Evolutionary conservation across 1,284 basidiomycete species (phyloP).

Genomic region (Boletus sp.): DNA sequence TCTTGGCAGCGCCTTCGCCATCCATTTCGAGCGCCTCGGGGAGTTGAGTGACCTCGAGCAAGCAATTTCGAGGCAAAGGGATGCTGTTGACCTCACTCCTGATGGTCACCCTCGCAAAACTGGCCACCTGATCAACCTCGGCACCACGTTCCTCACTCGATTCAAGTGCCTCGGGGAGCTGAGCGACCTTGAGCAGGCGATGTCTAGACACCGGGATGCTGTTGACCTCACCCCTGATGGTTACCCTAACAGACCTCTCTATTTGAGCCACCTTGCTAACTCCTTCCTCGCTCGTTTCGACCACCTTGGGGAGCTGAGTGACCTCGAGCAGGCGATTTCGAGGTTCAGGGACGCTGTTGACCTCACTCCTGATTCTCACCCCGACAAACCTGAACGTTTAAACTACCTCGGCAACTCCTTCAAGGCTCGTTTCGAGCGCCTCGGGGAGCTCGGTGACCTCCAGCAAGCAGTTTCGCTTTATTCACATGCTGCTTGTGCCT

Average conservation of each 20-base stretch:
- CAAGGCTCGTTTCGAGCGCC: not conserved
- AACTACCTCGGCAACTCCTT: not conserved
- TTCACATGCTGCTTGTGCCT: not conserved
- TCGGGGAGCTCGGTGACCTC: not conserved
- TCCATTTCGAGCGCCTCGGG: not conserved
- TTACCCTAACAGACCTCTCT: not conserved
- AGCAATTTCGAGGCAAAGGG: no score
- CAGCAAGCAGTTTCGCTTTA: not conserved
- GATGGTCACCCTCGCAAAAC: not conserved
- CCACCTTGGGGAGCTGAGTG: not conserved
- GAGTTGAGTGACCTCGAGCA: not conserved
- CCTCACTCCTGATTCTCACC: not conserved
- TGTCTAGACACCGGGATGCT: no score
- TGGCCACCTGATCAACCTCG: no score
- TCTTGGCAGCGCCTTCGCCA: not conserved
- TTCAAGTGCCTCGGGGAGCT: no score
- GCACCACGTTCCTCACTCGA: no score
- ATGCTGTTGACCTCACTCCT: not conserved
- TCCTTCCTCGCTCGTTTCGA: not conserved
- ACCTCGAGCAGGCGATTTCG: not conserved
- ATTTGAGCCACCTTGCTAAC: not conserved
- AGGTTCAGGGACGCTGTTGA: not conserved
- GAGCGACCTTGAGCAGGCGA: no score
- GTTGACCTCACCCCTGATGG: not conserved
- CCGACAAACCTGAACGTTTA: not conserved